Conservation (phyloP, 768 basidiomycete species). For the Agrocybe pediades region DNA sequence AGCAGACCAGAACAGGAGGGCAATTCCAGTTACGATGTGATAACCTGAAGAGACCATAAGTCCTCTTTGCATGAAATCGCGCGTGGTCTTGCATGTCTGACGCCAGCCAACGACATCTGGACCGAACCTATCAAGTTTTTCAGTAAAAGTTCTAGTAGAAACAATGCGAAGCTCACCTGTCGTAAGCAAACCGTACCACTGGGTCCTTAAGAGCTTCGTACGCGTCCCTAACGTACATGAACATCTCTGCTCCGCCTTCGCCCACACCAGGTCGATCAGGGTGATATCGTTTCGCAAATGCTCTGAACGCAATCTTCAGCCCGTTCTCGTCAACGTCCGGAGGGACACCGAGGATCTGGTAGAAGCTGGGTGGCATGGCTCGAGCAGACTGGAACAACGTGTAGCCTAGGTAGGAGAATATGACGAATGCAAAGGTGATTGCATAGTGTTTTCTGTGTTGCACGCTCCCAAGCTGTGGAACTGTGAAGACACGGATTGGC, state of each 20-base stretch:
- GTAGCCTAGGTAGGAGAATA: conserved; percentile 68
- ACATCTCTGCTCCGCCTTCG: conserved; percentile 56
- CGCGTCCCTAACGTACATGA: conserved; percentile 71
- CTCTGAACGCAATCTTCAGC: conserved; percentile 73
- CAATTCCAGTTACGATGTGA: conserved; percentile 60
- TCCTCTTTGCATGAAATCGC: conserved; percentile 71
- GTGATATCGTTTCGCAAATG: conserved; percentile 74
- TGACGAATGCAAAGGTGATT: conserved; percentile 60
- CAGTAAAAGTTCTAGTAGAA: neutral
- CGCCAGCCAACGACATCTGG: conserved; percentile 71
- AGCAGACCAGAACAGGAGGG: conserved; percentile 63
- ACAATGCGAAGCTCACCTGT: conserved; percentile 53
- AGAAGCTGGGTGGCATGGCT: conserved; percentile 73
- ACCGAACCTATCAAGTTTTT: conserved; percentile 61
- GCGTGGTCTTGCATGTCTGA: conserved; percentile 58
- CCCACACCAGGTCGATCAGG: conserved; percentile 73
- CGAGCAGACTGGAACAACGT: conserved; percentile 59
- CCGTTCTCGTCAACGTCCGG: conserved; percentile 65
- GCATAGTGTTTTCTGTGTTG: conserved; percentile 62
- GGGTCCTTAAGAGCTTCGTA: conserved; percentile 83
- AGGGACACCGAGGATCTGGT: conserved; percentile 67
- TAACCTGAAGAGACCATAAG: conserved; percentile 63
- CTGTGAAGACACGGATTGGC: conserved; percentile 30
- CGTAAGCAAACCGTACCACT: conserved; percentile 80
- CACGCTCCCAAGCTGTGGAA: conserved; percentile 43